These are phyloP conservation scores for Ceratobasidium sp. DNA, from an alignment of 1,284 basidiomycete species.

Conservation along the genomic window DNA sequence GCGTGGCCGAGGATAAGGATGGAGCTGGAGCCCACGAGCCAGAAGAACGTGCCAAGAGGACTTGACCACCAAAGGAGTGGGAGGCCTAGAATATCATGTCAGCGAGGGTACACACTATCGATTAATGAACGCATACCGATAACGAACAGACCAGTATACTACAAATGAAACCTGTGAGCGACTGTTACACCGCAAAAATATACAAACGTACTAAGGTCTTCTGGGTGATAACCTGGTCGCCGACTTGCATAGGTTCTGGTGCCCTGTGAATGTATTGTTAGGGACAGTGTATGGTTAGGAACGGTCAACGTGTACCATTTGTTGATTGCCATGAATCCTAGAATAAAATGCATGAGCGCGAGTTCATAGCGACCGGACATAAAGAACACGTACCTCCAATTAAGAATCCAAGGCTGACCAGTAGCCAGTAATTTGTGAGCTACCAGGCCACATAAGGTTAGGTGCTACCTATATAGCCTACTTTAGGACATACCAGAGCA, in stretches of 20 bases:
- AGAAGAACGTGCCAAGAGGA: constrained; percentile 80
- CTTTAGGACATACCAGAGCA: constrained; percentile 67
- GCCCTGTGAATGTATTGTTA: constrained; percentile 58
- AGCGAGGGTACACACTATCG: constrained; percentile 2
- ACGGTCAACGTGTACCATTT: constrained; percentile 74
- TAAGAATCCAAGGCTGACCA: constrained; percentile 89
- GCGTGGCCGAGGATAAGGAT: constrained; percentile 86
- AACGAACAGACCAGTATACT: constrained; percentile 82
- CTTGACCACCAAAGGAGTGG: constrained; percentile 77
- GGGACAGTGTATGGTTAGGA: constrained; percentile 13
- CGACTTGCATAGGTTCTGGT: constrained; percentile 83
- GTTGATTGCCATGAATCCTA: constrained; percentile 85
- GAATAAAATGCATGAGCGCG: neutral
- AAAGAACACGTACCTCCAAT: constrained; percentile 72
- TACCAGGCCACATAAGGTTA: constrained; percentile 49
- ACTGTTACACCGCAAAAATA: constrained; percentile 61
- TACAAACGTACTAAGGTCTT: constrained; percentile 65
- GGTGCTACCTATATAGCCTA: constrained; percentile 17
- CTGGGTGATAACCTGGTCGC: constrained; percentile 83
- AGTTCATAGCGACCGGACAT: neutral
- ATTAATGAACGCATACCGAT: constrained; percentile 63
- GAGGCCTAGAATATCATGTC: constrained; percentile 55
- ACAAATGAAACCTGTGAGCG: constrained; percentile 60
- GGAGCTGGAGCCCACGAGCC: constrained; percentile 79
- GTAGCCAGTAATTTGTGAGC: constrained; percentile 84